These are phyloP conservation scores for Lecanicillium sp. DNA, from an alignment of 2,329 filamentous ascomycete species.

Conservation along the genomic window DNA sequence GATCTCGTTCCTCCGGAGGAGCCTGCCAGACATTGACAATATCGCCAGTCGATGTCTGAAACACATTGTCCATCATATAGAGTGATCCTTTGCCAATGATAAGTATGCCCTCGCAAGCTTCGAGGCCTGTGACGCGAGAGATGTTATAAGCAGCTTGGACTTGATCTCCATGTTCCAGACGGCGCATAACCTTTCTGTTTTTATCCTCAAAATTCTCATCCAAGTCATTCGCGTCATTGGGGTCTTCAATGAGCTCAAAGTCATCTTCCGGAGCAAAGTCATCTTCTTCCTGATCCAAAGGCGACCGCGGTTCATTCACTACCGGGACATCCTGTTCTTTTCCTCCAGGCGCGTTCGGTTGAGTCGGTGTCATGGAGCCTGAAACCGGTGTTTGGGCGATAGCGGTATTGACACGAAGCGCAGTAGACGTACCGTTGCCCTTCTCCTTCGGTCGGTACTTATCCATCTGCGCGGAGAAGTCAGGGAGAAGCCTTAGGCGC, in stretches of 20 bases:
- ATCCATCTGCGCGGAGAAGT: conserved; percentile 58
- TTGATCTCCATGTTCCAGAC: conserved; percentile 79
- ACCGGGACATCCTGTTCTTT: background rate
- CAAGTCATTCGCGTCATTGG: conserved; percentile 69
- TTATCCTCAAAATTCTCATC: conserved; percentile 87
- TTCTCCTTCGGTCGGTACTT: conserved; percentile 81
- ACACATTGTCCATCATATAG: conserved; percentile 94
- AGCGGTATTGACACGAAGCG: conserved; percentile 25
- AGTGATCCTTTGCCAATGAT: conserved; percentile 87
- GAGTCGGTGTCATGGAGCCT: conserved; percentile 3
- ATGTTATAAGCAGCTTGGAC: conserved; percentile 94
- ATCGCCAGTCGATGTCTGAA: conserved; percentile 88
- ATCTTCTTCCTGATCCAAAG: conserved; percentile 16
- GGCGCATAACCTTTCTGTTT: conserved; percentile 95
- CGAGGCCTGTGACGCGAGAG: conserved; percentile 85
- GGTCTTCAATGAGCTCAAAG: conserved; percentile 92
- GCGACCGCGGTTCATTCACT: too few species aligned
- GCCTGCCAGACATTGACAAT: conserved; percentile 97
- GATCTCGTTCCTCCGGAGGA: conserved; percentile 82
- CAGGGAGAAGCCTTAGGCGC: conserved; percentile 78
- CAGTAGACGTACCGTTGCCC: conserved; percentile 33
- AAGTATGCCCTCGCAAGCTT: conserved; percentile 86
- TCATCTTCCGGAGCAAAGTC: conserved; percentile 64
- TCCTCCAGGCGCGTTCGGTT: conserved; percentile 1
- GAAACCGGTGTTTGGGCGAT: conserved; percentile 6